Base-by-base conservation (phyloP, 1,284 basidiomycete species). In the Blastosporella zonata region DNA sequence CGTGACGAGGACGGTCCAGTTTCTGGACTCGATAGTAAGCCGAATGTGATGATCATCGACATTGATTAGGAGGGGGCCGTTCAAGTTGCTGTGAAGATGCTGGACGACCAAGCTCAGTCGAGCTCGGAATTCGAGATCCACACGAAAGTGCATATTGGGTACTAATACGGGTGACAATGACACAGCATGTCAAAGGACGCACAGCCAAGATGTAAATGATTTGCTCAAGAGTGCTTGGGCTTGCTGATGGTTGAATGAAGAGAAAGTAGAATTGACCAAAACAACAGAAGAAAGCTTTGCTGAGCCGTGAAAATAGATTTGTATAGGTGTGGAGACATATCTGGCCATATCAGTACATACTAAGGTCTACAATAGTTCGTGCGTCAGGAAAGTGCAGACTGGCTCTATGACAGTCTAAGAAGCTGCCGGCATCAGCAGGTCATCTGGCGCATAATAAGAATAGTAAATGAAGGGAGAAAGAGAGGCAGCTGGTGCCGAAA, bases 351-450 rank as follows among this genome's bases (percentile, higher is more conserved):
- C 44, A 41, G 38, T 50, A 50, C 49, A 50, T 47, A 50, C 38
- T 47, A 50, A 37, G 39, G 17, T 47, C 49, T 47, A 50, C 49
- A 47, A 50, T 49, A 39, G 49, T 42, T 42, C 44, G 31, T 50
- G 49, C 33, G 49, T 47, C 44, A 17, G 43, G 29, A 45, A 31
- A 42, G 39, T 47, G 45, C 25, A 22, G 34, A 47, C 18, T 36
- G 39, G 20, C 45, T 54, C 53, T 52, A 54, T 45, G 43, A 43
- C 27, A 25, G 38, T 46, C 46, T 47, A 54, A 36, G 49, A 43
- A 38, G 31, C 47, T 49, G 34, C 49, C 21, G 41, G 20, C 21
- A 43, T 39, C 47, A 38, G 44, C 41, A 43, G 23, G 22, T 36
- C 40, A 41, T 40, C 28, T 39, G 37, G 36, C 43, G 46, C 36